Evolutionary conservation across 768 basidiomycete genomes (phyloP).

Genomic region (Auriculariales sp.): DNA sequence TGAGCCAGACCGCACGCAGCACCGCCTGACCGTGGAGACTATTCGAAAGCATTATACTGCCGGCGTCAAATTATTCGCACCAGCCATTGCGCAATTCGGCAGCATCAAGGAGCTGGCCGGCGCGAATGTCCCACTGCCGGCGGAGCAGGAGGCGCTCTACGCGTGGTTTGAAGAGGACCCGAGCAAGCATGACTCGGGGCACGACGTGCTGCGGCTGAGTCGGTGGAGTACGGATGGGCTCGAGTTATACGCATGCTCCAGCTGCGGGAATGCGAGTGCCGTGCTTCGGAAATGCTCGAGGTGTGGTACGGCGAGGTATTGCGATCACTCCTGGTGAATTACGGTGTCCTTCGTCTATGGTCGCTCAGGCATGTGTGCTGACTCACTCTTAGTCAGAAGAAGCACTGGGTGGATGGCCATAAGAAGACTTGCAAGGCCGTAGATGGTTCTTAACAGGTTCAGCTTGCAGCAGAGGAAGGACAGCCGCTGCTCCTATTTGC

Average conservation of each 20-base stretch:
- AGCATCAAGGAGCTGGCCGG: conserved; percentile 12
- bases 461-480: too few species aligned
- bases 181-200: conserved; percentile 21
- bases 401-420: conserved; percentile 20
- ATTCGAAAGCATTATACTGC: conserved; percentile 27
- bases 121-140: conserved; percentile 11
- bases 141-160: conserved; percentile 34
- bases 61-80: conserved; percentile 1
- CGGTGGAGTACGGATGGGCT: conserved; percentile 12
- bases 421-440: conserved; percentile 22
- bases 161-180: conserved; percentile 40
- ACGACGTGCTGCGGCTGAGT: neutral
- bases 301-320: conserved; percentile 26
- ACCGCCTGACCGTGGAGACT: conserved; percentile 36
- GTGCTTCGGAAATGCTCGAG: conserved; percentile 36
- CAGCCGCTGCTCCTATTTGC: too few species aligned
- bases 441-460: too few species aligned
- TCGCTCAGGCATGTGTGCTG: neutral
- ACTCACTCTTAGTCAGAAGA: conserved; percentile 31
- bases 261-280: conserved; percentile 50
- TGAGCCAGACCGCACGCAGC: conserved; percentile 32
- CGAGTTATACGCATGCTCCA: conserved; percentile 44
- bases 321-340: neutral
- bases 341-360: neutral
- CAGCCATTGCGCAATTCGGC: conserved; percentile 23